These are phyloP conservation scores for Pisolithus marmoratus DNA, from an alignment of 768 basidiomycete species.

Conservation along the genomic window DNA sequence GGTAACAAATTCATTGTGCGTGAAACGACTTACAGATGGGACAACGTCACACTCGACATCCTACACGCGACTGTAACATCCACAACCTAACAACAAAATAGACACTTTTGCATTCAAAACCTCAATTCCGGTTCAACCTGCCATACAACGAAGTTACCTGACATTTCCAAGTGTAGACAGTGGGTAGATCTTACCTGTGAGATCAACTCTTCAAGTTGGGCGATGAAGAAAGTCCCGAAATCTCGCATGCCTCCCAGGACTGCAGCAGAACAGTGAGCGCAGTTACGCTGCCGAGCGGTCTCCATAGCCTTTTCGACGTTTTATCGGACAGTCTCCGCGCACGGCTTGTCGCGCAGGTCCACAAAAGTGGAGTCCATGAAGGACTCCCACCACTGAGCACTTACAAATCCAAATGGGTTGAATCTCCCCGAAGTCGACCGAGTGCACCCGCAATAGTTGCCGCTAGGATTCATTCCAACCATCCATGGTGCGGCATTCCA, in stretches of 20 bases:
- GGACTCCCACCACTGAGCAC: constrained; percentile 17
- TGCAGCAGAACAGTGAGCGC: neutral
- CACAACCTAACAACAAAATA: too few relatives aligned
- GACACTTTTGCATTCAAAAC: neutral
- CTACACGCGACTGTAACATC: too few relatives aligned
- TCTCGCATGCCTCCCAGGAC: constrained; percentile 9
- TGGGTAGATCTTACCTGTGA: constrained; percentile 3
- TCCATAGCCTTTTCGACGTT: neutral
- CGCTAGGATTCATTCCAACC: neutral
- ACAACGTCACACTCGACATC: too few relatives aligned
- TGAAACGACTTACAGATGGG: too few relatives aligned
- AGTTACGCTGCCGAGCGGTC: neutral
- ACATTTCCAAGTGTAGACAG: neutral
- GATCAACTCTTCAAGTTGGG: constrained; percentile 10
- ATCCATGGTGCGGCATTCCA: neutral
- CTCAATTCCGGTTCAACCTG: constrained; percentile 10
- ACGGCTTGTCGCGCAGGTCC: constrained; percentile 15
- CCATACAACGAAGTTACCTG: neutral
- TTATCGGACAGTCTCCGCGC: constrained; percentile 4
- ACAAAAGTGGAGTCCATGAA: constrained; percentile 12
- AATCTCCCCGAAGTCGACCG: neutral
- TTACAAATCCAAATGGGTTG: neutral
- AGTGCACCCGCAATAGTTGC: neutral
- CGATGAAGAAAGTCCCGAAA: constrained; percentile 7
- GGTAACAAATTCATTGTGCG: too few relatives aligned